Evolutionary conservation across 306 rosid genomes (phyloP).

Genomic region (Begonia loranthoides): DNA sequence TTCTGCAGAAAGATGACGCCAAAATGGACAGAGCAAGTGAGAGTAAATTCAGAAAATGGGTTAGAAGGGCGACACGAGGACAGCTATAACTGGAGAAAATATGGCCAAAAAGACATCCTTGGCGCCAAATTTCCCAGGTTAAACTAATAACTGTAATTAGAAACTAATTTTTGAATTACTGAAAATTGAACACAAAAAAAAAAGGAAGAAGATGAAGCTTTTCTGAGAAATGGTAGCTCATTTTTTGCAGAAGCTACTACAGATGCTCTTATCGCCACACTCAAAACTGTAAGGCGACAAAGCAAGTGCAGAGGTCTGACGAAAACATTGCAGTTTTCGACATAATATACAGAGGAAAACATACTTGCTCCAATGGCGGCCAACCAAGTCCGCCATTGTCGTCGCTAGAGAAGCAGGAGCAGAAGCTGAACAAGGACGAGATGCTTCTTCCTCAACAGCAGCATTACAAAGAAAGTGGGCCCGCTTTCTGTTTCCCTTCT

Average conservation of each 20-base stretch:
- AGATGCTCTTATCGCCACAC: conserved; percentile 59
- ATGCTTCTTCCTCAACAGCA: conserved; percentile 19
- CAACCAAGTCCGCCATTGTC: conserved; percentile 7
- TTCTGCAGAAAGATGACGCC: conserved; percentile 42
- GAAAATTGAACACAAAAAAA: too few relatives aligned
- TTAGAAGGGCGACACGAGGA: conserved; percentile 38
- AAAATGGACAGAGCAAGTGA: conserved; percentile 44
- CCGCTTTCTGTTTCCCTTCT: conserved; percentile 28
- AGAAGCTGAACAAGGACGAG: conserved; percentile 15
- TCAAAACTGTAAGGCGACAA: conserved; percentile 77
- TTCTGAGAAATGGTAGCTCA: too few relatives aligned
- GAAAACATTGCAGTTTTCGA: conserved; percentile 27
- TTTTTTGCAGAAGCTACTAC: conserved; percentile 54
- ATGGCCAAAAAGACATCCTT: conserved; percentile 83
- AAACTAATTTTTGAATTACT: conserved; percentile 1
- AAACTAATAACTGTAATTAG: background rate
- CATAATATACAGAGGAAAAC: conserved; percentile 48
- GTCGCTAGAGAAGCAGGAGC: conserved; percentile 11
- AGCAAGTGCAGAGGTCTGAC: conserved; percentile 73
- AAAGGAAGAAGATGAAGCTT: too few relatives aligned
- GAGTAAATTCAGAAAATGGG: conserved; percentile 27
- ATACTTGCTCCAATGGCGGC: conserved; percentile 45
- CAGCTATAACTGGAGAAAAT: conserved; percentile 86
- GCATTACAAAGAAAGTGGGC: conserved; percentile 18
- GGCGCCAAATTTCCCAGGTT: conserved; percentile 77